Evolutionary conservation across 805 yeast genomes (phyloP).

Genomic region (Sungouiella thailandica): DNA sequence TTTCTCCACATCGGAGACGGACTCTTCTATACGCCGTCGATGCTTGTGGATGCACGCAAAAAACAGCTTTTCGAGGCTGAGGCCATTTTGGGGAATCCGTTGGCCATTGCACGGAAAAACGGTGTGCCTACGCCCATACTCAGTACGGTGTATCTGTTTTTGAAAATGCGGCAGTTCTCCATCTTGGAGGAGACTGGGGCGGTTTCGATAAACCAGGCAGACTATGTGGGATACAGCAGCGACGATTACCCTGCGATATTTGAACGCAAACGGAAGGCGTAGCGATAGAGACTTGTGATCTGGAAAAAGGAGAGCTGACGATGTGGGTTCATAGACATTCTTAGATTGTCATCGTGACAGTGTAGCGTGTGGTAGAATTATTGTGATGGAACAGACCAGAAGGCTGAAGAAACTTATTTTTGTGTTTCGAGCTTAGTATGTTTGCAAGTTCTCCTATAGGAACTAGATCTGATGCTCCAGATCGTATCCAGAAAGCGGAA

Average conservation of each 20-base stretch:
- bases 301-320: slow-evolving; percentile 1
- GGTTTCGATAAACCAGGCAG: slow-evolving; percentile 10
- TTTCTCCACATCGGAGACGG: slow-evolving; percentile 47
- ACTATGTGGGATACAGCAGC: slow-evolving; percentile 11
- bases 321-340: not conserved
- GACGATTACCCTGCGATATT: slow-evolving; percentile 15
- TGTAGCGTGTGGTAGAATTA: no score
- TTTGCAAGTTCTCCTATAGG: no score
- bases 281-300: no score
- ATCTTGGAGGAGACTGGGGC: slow-evolving; percentile 53
- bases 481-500: no score
- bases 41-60: slow-evolving; percentile 64
- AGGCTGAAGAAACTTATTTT: no score
- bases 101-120: slow-evolving; percentile 22
- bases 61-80: slow-evolving; percentile 69
- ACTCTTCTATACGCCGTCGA: slow-evolving; percentile 55
- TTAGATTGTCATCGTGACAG: slow-evolving; percentile 14
- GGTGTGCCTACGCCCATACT: slow-evolving; percentile 50
- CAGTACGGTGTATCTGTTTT: slow-evolving; percentile 50
- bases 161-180: slow-evolving; percentile 57
- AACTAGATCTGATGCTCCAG: no score
- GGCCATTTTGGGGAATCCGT: slow-evolving; percentile 64
- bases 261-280: no score
- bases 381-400: no score
- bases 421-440: no score